Evolutionary conservation across 192 early-diverging fungal species (phyloP).

Genomic region (Mortierella antarctica): DNA sequence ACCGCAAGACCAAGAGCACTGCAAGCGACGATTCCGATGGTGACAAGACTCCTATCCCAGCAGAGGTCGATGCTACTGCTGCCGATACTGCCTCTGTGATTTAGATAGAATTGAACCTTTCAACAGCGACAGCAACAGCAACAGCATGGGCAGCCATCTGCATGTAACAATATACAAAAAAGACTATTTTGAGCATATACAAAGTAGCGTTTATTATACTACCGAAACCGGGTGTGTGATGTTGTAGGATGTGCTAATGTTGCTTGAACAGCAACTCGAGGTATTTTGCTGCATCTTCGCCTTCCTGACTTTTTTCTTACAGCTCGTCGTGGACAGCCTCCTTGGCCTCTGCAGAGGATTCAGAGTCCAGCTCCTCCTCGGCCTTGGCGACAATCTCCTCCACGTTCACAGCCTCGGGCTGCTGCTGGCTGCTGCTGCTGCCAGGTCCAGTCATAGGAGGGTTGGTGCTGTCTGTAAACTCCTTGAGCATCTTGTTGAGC

Average conservation of each 20-base stretch:
- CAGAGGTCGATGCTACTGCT: conserved; percentile 1
- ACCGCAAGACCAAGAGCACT: neutral
- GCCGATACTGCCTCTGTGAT: conserved; percentile 15
- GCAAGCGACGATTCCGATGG: neutral
- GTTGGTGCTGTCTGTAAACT: conserved; percentile 51
- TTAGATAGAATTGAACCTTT: neutral
- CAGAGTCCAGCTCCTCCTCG: conserved; percentile 49
- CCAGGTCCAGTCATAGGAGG: conserved; percentile 18
- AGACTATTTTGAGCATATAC: neutral
- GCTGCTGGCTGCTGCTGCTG: conserved; percentile 12
- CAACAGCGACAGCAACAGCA: neutral
- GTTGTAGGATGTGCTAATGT: too few relatives aligned
- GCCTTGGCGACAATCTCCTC: conserved; percentile 45
- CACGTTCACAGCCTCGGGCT: conserved; percentile 41
- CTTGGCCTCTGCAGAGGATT: conserved; percentile 14
- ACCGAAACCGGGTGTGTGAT: too few relatives aligned
- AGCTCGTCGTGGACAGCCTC: conserved; percentile 53
- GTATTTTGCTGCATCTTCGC: too few relatives aligned
- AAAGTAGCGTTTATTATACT: neutral
- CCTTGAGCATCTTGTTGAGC: conserved; percentile 47
- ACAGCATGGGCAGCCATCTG: too few relatives aligned
- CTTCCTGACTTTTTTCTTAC: conserved; percentile 8
- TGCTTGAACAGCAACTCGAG: too few relatives aligned
- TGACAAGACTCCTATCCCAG: neutral
- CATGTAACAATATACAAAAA: too few relatives aligned